Conservation (phyloP, 257 asterid species). For the Linderniella brevidens region DNA sequence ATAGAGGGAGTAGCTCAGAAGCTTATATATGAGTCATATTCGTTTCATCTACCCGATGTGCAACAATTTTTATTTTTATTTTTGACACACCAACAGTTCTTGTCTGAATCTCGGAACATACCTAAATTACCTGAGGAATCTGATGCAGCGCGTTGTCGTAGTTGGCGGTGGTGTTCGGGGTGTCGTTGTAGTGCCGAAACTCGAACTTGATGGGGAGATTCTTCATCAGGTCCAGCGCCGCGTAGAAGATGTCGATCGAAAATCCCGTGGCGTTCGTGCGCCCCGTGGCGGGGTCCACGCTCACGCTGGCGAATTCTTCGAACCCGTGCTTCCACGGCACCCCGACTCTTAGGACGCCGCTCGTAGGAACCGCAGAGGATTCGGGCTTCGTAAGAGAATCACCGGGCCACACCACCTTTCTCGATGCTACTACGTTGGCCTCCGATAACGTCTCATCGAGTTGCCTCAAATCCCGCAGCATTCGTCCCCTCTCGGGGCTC, state of each 20-base stretch:
- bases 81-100: no score
- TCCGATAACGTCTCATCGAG: no score
- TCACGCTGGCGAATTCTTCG: constrained; percentile 18
- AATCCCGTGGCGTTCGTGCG: constrained; percentile 15
- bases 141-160: constrained; percentile 10
- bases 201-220: constrained; percentile 13
- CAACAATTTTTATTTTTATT: no score
- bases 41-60: no score
- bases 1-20: no score
- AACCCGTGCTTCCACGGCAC: constrained; percentile 24
- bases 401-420: constrained; percentile 32
- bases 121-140: constrained; percentile 12
- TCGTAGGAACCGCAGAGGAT: constrained; percentile 24
- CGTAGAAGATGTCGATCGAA: constrained; percentile 21
- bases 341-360: constrained; percentile 15
- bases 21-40: no score
- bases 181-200: constrained; percentile 7
- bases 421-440: no score
- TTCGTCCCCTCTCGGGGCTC: constrained; percentile 25
- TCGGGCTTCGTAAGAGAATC: constrained; percentile 17
- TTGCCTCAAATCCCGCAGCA: no score
- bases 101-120: background rate
- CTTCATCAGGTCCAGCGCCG: constrained; percentile 7
- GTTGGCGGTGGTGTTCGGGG: constrained; percentile 1
- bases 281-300: constrained; percentile 10